phyloP scores from a whole-genome alignment of 768 basidiomycete genomes.

The Exsudoporus frostii region DNA sequence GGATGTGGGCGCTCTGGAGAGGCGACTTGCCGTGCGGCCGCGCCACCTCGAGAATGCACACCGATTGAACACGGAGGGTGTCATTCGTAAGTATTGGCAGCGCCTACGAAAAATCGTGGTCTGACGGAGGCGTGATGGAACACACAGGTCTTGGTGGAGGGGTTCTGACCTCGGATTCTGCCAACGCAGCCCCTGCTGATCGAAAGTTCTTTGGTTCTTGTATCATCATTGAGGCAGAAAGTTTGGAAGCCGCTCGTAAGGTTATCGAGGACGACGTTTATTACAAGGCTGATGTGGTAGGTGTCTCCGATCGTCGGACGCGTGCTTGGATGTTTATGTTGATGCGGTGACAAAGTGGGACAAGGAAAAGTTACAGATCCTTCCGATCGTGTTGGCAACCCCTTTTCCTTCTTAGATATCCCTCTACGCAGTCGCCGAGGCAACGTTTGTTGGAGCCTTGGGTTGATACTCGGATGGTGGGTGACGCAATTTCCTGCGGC shows the following conservation, averaged over 20 bases:
- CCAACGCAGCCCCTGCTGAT: constrained; percentile 41
- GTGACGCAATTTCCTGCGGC: background rate
- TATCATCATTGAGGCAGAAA: constrained; percentile 52
- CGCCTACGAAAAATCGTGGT: background rate
- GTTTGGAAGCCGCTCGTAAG: constrained; percentile 44
- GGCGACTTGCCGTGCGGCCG: constrained; percentile 51
- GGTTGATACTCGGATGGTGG: background rate
- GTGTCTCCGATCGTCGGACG: background rate
- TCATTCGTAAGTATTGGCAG: constrained; percentile 39
- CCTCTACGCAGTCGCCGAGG: background rate
- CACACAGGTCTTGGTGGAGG: constrained; percentile 54
- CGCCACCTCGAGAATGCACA: constrained; percentile 46
- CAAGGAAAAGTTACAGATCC: constrained; percentile 49
- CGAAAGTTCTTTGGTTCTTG: constrained; percentile 61
- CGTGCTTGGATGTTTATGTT: background rate
- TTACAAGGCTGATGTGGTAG: constrained; percentile 24
- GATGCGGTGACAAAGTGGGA: too few species aligned
- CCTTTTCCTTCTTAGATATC: constrained; percentile 5
- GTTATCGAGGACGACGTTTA: too few species aligned
- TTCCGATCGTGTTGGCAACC: constrained; percentile 39
- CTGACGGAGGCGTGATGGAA: constrained; percentile 11
- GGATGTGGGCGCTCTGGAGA: constrained; percentile 50
- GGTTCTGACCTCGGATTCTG: constrained; percentile 54
- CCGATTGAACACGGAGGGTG: constrained; percentile 35
- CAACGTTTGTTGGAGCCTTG: background rate